Conservation (phyloP, 139 green algal species). For the Eudorina sp. region DNA sequence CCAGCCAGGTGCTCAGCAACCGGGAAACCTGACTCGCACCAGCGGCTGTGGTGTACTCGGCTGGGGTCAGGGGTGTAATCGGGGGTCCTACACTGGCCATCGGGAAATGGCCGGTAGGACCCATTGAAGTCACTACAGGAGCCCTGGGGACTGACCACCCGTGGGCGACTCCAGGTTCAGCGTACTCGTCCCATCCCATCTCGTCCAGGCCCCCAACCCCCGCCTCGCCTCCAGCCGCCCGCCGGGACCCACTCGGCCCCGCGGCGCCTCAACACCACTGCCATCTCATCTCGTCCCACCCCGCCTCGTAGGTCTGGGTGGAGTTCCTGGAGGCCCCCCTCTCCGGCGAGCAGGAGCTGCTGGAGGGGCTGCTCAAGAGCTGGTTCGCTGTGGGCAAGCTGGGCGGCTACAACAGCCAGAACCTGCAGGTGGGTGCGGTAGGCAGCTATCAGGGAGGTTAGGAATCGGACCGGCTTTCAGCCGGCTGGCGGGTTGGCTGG, state of each 20-base stretch:
- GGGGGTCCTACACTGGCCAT: no score
- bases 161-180: no score
- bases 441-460: background rate
- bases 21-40: no score
- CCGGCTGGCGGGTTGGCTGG: background rate
- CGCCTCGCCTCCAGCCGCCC: background rate
- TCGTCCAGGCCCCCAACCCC: background rate
- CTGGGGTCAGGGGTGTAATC: no score
- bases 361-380: conserved; percentile 76
- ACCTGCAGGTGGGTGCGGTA: conserved; percentile 80
- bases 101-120: no score
- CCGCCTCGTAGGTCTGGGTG: conserved; percentile 66
- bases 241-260: no score
- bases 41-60: no score
- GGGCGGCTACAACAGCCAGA: conserved; percentile 87
- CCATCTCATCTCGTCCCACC: background rate
- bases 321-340: conserved; percentile 61
- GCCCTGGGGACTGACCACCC: no score
- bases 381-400: conserved; percentile 94
- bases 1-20: no score
- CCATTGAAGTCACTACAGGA: no score
- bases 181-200: no score
- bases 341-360: conserved; percentile 67
- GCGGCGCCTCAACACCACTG: background rate
- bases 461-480: background rate